phyloP scores from a whole-genome alignment of 1,139 yeast species.

The Yamadazyma atlantica region DNA sequence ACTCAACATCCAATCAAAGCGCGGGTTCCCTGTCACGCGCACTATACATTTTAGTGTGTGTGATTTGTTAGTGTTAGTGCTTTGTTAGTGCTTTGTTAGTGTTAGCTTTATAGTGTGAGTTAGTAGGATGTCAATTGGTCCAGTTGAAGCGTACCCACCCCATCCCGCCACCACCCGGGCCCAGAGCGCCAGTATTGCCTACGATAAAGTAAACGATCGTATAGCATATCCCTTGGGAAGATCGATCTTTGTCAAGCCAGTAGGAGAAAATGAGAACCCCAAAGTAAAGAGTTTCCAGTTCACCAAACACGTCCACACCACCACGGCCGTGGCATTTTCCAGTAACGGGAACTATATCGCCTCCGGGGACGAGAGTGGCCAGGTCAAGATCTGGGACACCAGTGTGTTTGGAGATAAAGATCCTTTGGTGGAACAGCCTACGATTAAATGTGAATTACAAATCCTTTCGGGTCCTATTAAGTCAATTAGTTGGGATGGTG shows the following conservation, averaged over 20 bases:
- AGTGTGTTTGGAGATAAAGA: slow-evolving; percentile 19
- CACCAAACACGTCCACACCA: slow-evolving; percentile 64
- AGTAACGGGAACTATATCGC: slow-evolving; percentile 91
- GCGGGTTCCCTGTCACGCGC: no score
- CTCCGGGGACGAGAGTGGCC: slow-evolving; percentile 88
- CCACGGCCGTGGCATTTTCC: slow-evolving; percentile 82
- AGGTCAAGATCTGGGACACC: slow-evolving; percentile 85
- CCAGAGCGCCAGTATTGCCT: slow-evolving; percentile 68
- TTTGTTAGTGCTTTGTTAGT: no score
- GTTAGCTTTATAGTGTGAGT: background rate
- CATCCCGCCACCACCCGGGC: slow-evolving; percentile 77
- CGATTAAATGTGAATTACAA: slow-evolving; percentile 76
- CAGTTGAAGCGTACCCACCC: slow-evolving; percentile 47
- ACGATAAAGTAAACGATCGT: slow-evolving; percentile 64
- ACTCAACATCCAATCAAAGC: background rate
- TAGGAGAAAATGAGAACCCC: slow-evolving; percentile 27
- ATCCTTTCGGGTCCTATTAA: slow-evolving; percentile 80
- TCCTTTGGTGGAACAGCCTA: slow-evolving; percentile 16
- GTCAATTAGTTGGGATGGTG: slow-evolving; percentile 92
- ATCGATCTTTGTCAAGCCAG: slow-evolving; percentile 70
- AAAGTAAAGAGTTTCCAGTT: slow-evolving; percentile 63
- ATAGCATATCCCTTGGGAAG: slow-evolving; percentile 83
- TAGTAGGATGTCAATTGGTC: slow-evolving; percentile 26
- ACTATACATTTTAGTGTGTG: no score
- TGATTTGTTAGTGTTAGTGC: no score